Conservation (phyloP, 2,329 filamentous ascomycete genomes). For the Aspergillus transmontanensis region DNA sequence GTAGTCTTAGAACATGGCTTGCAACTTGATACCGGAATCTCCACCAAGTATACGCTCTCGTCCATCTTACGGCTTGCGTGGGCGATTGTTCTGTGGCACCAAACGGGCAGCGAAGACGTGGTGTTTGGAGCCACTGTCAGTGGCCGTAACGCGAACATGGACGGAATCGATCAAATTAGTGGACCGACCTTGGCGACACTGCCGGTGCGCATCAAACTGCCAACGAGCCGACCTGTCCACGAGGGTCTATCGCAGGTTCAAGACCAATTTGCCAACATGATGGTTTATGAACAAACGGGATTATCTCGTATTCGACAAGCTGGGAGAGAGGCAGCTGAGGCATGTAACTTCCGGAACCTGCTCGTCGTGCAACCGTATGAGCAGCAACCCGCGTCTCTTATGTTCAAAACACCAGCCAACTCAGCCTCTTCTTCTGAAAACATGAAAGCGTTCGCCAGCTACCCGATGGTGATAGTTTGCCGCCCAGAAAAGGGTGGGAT, state of each 20-base stretch:
- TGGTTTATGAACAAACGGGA: not conserved
- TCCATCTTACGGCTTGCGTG: constrained; percentile 29
- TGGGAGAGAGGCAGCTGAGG: not conserved
- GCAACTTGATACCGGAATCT: not conserved
- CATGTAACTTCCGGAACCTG: not conserved
- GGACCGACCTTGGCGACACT: not conserved
- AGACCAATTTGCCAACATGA: not conserved
- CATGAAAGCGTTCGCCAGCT: not conserved
- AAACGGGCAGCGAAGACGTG: constrained; percentile 40
- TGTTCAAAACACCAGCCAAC: too few relatives aligned
- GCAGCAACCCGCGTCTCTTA: too few relatives aligned
- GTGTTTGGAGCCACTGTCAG: constrained; percentile 41
- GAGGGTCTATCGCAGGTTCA: not conserved
- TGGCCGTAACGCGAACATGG: not conserved
- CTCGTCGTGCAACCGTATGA: not conserved
- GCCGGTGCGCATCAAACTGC: not conserved
- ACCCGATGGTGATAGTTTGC: not conserved
- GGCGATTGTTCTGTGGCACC: constrained; percentile 37
- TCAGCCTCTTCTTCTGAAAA: not conserved
- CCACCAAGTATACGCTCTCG: not conserved
- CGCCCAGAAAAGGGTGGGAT: not conserved
- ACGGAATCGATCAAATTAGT: not conserved
- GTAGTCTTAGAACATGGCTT: not conserved
- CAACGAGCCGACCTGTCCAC: not conserved
- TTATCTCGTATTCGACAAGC: not conserved